A percentile compares a stretch with the other conserved stretches of the same genome.
Evolutionary conservation across 164 flowering plant genomes (phyloP).

Genomic region (Santalum album): DNA sequence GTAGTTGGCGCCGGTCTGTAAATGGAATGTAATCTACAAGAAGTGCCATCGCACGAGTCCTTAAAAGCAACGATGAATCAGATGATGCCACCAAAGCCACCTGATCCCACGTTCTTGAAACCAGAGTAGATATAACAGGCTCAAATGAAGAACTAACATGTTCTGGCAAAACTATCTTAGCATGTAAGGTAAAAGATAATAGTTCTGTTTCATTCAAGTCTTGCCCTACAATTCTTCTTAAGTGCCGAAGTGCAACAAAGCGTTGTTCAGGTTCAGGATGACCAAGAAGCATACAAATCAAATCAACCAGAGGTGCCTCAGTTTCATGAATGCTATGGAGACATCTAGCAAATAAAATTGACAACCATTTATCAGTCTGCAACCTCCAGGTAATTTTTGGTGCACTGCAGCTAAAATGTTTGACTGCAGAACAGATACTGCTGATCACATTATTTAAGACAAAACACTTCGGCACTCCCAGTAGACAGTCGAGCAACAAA

Average conservation of each 20-base stretch:
- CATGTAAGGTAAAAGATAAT: conserved; percentile 10
- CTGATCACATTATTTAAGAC: conserved; percentile 38
- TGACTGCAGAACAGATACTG: conserved; percentile 48
- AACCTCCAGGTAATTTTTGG: conserved; percentile 75
- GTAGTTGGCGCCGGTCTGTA: conserved; percentile 43
- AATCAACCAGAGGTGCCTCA: conserved; percentile 40
- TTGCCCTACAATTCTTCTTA: conserved; percentile 52
- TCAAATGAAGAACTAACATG: conserved; percentile 25
- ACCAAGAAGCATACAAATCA: conserved; percentile 50
- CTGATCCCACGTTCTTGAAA: conserved; percentile 71
- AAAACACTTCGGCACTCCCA: conserved; percentile 44
- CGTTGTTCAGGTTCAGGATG: conserved; percentile 89
- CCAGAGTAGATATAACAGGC: conserved; percentile 37
- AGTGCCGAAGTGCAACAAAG: conserved; percentile 52
- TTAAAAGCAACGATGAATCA: conserved; percentile 47
- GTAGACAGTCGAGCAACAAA: conserved; percentile 57
- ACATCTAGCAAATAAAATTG: conserved; percentile 44
- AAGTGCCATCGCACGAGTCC: conserved; percentile 56
- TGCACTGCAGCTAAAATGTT: conserved; percentile 43
- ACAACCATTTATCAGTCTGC: conserved; percentile 67
- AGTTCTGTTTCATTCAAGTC: conserved; percentile 22
- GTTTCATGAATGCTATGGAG: conserved; percentile 25
- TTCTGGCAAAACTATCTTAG: conserved; percentile 21
- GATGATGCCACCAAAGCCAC: conserved; percentile 57
- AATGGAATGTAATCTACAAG: conserved; percentile 55